Conservation (phyloP, 768 basidiomycete genomes). For the Rhodotorula babjevae region DNA sequence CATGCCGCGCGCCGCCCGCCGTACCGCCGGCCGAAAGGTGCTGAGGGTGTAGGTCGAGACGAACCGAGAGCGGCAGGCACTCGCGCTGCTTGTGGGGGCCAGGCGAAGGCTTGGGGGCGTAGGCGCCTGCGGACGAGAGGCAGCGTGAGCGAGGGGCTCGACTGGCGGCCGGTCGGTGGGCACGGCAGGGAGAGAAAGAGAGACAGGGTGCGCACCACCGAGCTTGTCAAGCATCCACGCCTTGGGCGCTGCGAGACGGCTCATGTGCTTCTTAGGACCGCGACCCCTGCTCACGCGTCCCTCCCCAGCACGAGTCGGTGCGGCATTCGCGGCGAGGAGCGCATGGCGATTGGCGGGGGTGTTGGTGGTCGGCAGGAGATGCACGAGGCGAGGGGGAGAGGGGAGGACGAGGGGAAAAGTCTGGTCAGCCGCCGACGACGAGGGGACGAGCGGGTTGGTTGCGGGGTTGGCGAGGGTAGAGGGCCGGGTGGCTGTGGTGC, state of each 20-base stretch:
- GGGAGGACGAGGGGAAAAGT: not conserved
- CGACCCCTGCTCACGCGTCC: slow-evolving; percentile 20
- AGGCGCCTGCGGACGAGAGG: slow-evolving; percentile 58
- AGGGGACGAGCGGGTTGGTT: not conserved
- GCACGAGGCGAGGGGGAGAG: not conserved
- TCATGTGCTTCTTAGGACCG: slow-evolving; percentile 53
- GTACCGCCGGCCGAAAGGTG: too few species aligned
- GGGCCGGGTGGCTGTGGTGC: not conserved
- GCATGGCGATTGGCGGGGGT: not conserved
- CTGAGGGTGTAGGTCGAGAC: too few species aligned
- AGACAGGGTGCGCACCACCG: slow-evolving; percentile 50
- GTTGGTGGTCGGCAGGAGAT: not conserved
- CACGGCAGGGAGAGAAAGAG: too few species aligned
- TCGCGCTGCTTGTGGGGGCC: slow-evolving; percentile 99
- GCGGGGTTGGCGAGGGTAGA: not conserved
- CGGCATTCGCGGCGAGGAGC: too few species aligned
- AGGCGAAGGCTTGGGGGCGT: slow-evolving; percentile 77
- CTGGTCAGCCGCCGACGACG: not conserved
- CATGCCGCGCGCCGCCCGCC: too few species aligned
- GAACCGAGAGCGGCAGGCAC: slow-evolving; percentile 78
- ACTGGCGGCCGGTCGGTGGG: too few species aligned
- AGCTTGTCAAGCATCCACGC: slow-evolving; percentile 99
- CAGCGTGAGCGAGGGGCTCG: too few species aligned
- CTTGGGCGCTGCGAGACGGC: slow-evolving; percentile 92
- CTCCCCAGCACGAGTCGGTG: too few species aligned